Base-by-base conservation (phyloP, 2,329 filamentous ascomycete genomes). In the Colletotrichum truncatum region DNA sequence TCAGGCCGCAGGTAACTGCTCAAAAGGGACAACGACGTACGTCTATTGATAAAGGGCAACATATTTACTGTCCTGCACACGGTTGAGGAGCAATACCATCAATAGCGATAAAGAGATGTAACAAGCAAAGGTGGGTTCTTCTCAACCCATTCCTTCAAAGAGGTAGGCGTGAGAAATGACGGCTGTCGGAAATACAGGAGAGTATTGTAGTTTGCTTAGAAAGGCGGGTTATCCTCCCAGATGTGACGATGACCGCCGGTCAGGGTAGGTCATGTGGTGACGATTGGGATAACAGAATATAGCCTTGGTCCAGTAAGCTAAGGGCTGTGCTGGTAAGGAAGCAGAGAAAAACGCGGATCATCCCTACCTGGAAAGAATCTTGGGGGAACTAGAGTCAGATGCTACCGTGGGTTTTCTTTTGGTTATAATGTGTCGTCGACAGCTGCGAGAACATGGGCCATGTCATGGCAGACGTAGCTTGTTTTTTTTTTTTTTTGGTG, bases 31-130 rank as follows among this genome's bases (percentile, higher is more conserved):
- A n/a, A 3, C 23, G 10, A 52, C 68, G 41, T 68, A 75, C 74
- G 73, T 32, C 58, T 66, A 52, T 73, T 69, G 46, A 76, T 72
- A 32, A 71, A 73, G 46, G 72, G 71, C 30, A 76, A 68, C 74
- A 76, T 76, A 18, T 26, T 69, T 55, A 26, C 21, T 25, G 26
- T 11, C 16, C 16, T 34, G 30, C 16, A 28, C 18, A 23, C 23
- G 32, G 23, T 21, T 21, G n/a, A n/a, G 32, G 8, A 16, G 38
- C 9, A 26, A 30, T 12, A 12, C 30, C n/a, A 11, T 9, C 11
- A n/a, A 46, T 10, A n/a, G 52, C 12, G 52, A 16, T 49, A 30
- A 25, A 21, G 12, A 21, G 9, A 10, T 54, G 36, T 21, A 21
- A 23, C 7, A 14, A 38, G 45, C 28, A n/a, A 49, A 28, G 45